Conservation (phyloP, 2,329 filamentous ascomycete genomes). For the Alternaria angustiovoidea region DNA sequence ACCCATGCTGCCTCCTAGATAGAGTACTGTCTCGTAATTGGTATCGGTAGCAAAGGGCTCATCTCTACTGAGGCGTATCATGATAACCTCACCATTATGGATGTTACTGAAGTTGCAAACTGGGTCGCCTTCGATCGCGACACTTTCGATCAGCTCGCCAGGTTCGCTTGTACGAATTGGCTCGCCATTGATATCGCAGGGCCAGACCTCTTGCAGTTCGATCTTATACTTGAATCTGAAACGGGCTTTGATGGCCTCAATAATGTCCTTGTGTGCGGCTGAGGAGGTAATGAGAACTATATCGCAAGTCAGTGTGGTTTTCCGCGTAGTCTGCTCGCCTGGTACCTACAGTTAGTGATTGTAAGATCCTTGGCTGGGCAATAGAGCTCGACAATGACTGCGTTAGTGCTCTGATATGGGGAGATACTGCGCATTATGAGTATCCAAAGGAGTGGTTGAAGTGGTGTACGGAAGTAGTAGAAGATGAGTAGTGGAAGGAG, state of each 20-base stretch:
- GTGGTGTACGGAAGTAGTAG: background rate
- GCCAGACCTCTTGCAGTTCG: background rate
- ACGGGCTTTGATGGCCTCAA: background rate
- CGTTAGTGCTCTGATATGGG: background rate
- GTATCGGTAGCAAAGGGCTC: background rate
- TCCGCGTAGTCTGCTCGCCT: accelerated
- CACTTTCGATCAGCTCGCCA: background rate
- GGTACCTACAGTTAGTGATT: background rate
- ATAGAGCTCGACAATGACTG: background rate
- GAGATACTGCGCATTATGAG: background rate
- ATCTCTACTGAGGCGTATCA: background rate
- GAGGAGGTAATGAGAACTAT: background rate
- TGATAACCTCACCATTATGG: background rate
- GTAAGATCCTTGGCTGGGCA: background rate
- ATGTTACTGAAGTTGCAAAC: background rate
- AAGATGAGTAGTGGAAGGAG: background rate
- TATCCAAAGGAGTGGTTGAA: background rate
- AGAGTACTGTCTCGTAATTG: background rate
- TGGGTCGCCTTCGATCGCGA: background rate
- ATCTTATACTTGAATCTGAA: background rate
- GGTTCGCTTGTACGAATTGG: background rate
- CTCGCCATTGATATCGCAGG: background rate
- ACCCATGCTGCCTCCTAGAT: background rate
- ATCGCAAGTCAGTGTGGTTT: background rate
- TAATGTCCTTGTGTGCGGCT: background rate